Base-by-base conservation (phyloP, 2,329 filamentous ascomycete genomes). In the Exophiala xenobiotica region DNA sequence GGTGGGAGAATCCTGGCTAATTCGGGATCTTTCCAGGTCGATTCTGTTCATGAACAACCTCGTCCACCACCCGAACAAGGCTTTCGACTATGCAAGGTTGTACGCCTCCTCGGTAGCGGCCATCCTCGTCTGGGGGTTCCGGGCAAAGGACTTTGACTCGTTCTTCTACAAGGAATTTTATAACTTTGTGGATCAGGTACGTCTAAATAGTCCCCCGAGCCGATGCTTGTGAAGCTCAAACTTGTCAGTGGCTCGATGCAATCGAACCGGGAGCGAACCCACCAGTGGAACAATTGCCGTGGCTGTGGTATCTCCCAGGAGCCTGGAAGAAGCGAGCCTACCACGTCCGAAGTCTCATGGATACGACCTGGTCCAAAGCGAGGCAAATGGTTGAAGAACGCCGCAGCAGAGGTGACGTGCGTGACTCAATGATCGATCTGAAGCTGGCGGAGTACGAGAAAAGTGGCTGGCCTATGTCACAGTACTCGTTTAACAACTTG, bases 371-470 rank as follows among this genome's bases (percentile, higher is more conserved):
- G 51, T 16, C 31, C 33, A 35, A n/a, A 6, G 51, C 51, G 4
- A 40, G 51, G 5, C 16, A 38, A n/a, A 54, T 49, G 46, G 51
- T 54, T 3, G 40, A 54, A 2, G 42, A 39, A 2, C 14, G 50
- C 1, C 24, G 42, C 6, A 16, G 33, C 9, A 24, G 19, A 16
- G 51, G 51, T 2, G 51, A 54, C 26, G 31, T 49, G 12, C 46
- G 51, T 3, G 33, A 54, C 11, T 54, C 46, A 8, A 49, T 54
- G 9, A 50, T 54, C n/a, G 51, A 54, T 14, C 6, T 40, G 23
- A 54, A 62, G 23, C 43, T 57, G 2, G 35, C 37, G 16, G 50
- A 55, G 20, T 51, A 59, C 9, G 37, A 67, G 69, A n/a, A 55
- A 54, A 14, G 49, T 29, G 14, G 51, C 44, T 11, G 61, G 57